Conservation (phyloP, 768 basidiomycete species). For the Amanita polypyramis region DNA sequence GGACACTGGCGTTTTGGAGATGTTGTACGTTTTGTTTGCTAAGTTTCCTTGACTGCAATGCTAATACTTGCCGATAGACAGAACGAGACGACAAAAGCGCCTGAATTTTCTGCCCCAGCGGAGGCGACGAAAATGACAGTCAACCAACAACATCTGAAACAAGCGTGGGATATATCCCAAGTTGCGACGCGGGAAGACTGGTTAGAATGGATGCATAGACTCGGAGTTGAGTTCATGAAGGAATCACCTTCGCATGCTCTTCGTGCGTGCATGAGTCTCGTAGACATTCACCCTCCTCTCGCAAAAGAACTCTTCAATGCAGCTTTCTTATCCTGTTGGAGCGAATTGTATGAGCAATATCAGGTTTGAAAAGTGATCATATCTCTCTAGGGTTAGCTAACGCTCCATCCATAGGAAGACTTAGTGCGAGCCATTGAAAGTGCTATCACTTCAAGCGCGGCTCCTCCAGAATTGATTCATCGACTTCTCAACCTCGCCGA, state of each 20-base stretch:
- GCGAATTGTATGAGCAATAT: conserved; percentile 90
- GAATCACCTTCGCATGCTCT: conserved; percentile 98
- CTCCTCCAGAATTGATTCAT: conserved; percentile 85
- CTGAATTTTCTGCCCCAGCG: conserved; percentile 73
- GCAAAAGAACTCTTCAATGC: conserved; percentile 96
- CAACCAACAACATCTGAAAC: conserved; percentile 94
- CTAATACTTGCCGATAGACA: conserved; percentile 21
- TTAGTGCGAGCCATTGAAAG: conserved; percentile 82
- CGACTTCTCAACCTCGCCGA: conserved; percentile 89
- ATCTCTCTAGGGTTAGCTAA: neutral
- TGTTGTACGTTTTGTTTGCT: conserved; percentile 34
- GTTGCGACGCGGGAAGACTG: conserved; percentile 79
- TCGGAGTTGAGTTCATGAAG: conserved; percentile 94
- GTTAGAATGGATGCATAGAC: conserved; percentile 89
- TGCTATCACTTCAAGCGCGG: conserved; percentile 68
- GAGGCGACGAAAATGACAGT: conserved; percentile 86
- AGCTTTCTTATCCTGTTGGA: conserved; percentile 97
- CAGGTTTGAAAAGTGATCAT: conserved; percentile 49
- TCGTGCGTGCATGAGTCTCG: conserved; percentile 88
- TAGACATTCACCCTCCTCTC: conserved; percentile 83
- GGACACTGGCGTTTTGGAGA: conserved; percentile 65
- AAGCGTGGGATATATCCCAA: conserved; percentile 87
- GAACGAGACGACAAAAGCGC: conserved; percentile 49
- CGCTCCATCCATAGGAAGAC: conserved; percentile 62
- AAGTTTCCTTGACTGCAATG: neutral